These are phyloP conservation scores for Fusarium beomiforme DNA, from an alignment of 2,329 filamentous ascomycete genomes.

Conservation along the genomic window DNA sequence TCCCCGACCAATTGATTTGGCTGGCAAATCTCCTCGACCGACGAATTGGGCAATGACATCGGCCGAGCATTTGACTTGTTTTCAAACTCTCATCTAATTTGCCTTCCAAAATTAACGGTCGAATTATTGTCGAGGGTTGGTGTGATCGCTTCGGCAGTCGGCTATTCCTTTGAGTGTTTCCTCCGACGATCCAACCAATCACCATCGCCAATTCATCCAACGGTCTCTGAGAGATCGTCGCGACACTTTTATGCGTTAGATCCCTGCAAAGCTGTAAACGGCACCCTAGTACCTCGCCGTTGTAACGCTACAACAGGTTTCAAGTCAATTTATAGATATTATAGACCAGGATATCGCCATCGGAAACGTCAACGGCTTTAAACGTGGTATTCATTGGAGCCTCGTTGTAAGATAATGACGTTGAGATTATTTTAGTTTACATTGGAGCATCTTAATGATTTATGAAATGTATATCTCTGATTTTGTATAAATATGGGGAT, in stretches of 20 bases:
- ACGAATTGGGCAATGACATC: conserved; percentile 8
- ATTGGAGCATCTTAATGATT: not conserved
- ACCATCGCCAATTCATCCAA: not conserved
- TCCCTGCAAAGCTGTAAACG: conserved; percentile 25
- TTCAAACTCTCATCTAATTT: not conserved
- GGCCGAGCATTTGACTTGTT: not conserved
- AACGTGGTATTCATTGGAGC: not conserved
- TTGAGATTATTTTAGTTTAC: not conserved
- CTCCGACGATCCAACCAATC: conserved; percentile 23
- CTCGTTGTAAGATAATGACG: conserved; percentile 22
- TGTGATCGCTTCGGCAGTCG: conserved; percentile 13
- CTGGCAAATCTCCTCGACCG: not conserved
- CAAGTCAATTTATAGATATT: not conserved
- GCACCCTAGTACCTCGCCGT: conserved; percentile 4
- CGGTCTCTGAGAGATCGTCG: conserved; percentile 2
- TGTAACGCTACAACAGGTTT: conserved; percentile 37
- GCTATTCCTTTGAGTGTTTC: conserved; percentile 16
- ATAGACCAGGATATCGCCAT: conserved; percentile 25
- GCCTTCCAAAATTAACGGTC: not conserved
- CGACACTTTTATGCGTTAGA: conserved; percentile 21
- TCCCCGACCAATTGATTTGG: not conserved
- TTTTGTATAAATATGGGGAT: conserved; percentile 23
- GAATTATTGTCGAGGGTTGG: not conserved
- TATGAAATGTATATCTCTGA: not conserved
- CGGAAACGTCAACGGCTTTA: conserved; percentile 27